phyloP scores from a whole-genome alignment of 345 rosid species.

The Populus pruinosa region DNA sequence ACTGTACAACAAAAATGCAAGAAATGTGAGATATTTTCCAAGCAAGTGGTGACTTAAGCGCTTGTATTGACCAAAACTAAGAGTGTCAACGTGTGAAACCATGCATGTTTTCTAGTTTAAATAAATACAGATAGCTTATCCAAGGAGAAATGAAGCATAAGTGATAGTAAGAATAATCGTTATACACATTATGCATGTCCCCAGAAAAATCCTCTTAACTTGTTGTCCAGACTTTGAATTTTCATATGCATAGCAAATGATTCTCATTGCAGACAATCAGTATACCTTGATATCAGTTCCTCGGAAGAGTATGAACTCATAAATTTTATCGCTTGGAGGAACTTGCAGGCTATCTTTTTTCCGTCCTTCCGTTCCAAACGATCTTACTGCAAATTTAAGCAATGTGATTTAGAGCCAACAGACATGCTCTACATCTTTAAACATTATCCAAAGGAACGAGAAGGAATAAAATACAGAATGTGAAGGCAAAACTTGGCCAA shows the following conservation, averaged over 20 bases:
- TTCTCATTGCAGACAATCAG: no score
- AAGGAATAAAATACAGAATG: background rate
- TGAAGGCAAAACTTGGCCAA: background rate
- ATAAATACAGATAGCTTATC: background rate
- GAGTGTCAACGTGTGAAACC: background rate
- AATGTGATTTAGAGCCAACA: background rate
- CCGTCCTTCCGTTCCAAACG: conserved; percentile 25
- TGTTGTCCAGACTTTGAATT: background rate
- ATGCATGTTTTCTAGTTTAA: background rate
- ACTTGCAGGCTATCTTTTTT: conserved; percentile 19
- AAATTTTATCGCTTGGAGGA: conserved; percentile 21
- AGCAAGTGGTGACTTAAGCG: no score
- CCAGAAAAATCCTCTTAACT: background rate
- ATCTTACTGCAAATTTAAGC: conserved; percentile 13
- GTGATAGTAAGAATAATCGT: background rate
- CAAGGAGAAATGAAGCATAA: background rate
- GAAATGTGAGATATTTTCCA: no score
- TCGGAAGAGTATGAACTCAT: conserved; percentile 19
- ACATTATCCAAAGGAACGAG: background rate
- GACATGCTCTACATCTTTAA: background rate
- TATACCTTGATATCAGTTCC: conserved; percentile 25
- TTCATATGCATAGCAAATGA: background rate
- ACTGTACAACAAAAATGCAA: background rate
- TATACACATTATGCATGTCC: background rate
- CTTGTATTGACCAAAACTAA: no score